These are phyloP conservation scores for Quercus glauca DNA, from an alignment of 306 rosid genomes.

Conservation along the genomic window DNA sequence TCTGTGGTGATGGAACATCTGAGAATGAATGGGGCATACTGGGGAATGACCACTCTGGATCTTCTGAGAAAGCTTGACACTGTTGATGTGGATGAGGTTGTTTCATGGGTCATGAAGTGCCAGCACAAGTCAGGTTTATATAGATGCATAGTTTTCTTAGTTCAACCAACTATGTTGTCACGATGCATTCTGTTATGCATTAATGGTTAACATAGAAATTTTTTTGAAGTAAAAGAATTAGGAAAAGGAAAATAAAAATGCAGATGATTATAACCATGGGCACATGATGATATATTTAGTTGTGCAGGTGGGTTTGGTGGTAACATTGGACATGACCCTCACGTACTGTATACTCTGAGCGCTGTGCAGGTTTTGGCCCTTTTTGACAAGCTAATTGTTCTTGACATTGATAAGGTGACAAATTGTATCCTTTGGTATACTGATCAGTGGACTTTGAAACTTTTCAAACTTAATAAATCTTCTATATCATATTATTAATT, in stretches of 20 bases:
- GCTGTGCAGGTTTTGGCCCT: constrained; percentile 83
- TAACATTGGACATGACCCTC: constrained; percentile 83
- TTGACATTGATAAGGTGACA: constrained; percentile 68
- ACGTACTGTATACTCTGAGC: constrained; percentile 74
- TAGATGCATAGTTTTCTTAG: background rate
- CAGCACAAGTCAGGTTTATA: constrained; percentile 72
- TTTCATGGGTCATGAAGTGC: constrained; percentile 76
- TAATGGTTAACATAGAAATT: background rate
- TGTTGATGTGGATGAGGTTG: constrained; percentile 65
- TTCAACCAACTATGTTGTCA: background rate
- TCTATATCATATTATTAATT: background rate
- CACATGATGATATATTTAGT: constrained; percentile 7
- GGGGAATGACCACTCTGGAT: constrained; percentile 87
- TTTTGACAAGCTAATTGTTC: constrained; percentile 57
- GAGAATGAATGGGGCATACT: constrained; percentile 85
- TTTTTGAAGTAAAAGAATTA: background rate
- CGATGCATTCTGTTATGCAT: background rate
- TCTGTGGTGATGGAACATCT: constrained; percentile 87
- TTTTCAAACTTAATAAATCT: background rate
- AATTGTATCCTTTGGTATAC: constrained; percentile 69
- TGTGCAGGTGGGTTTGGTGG: constrained; percentile 84
- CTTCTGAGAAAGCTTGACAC: constrained; percentile 64
- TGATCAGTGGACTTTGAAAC: constrained; percentile 7
- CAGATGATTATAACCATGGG: background rate
- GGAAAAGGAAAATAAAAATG: background rate